Evolutionary conservation across 139 green algal species (phyloP).

Genomic region (Micromonas commoda): DNA sequence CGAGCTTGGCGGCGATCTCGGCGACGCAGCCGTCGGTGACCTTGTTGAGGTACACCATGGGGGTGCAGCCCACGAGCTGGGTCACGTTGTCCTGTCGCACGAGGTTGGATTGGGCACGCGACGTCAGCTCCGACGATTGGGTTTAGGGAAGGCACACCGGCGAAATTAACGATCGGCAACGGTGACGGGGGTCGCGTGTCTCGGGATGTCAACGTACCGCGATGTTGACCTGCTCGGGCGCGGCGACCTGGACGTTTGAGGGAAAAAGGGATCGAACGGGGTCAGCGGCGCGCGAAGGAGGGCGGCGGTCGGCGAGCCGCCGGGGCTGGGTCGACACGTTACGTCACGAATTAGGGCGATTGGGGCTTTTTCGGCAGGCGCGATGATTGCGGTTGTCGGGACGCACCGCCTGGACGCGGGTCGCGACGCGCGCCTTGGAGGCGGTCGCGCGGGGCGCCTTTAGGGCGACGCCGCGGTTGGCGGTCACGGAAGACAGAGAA

Average conservation of each 20-base stretch:
- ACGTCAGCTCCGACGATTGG: too few relatives aligned
- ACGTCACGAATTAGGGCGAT: background rate
- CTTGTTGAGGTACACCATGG: conserved; percentile 89
- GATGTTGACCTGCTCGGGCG: background rate
- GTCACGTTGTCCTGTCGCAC: conserved; percentile 50
- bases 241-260: background rate
- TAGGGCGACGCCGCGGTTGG: background rate
- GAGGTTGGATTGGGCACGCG: background rate
- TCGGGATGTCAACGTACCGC: background rate
- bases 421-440: background rate
- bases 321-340: too few relatives aligned
- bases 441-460: background rate
- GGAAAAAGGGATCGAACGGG: background rate
- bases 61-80: conserved; percentile 84
- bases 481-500: background rate
- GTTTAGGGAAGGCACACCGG: too few relatives aligned
- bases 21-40: conserved; percentile 68
- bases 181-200: too few relatives aligned
- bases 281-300: background rate
- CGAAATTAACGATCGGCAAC: too few relatives aligned
- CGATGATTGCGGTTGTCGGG: background rate
- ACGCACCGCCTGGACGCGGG: background rate
- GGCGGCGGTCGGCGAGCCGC: background rate
- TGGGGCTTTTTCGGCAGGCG: background rate
- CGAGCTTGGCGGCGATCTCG: conserved; percentile 81